Percentiles rank a stretch among this genome's conserved stretches.
Evolutionary conservation across 2,329 filamentous ascomycete genomes (phyloP).

Genomic region (Ustulina deusta): DNA sequence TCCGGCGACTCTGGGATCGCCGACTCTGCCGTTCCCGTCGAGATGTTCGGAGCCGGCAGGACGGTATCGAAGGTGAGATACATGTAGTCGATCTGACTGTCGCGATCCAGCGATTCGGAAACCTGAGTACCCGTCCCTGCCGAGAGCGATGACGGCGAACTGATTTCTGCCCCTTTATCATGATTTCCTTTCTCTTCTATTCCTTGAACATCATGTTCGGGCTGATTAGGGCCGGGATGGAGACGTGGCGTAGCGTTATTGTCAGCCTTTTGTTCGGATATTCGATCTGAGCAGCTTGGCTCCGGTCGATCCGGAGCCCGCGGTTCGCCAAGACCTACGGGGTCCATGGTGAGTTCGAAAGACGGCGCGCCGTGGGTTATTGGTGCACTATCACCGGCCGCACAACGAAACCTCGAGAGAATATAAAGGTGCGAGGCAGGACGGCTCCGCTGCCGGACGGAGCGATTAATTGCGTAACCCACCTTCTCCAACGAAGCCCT

Average conservation of each 20-base stretch:
- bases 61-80: constrained; percentile 73
- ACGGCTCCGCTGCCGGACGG: background rate
- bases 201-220: background rate
- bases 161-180: constrained; percentile 3
- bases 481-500: background rate
- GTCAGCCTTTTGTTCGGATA: background rate
- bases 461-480: background rate
- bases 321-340: constrained; percentile 17
- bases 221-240: background rate
- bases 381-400: background rate
- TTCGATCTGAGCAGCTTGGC: background rate
- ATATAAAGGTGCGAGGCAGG: background rate
- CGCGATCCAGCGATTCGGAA: constrained; percentile 13
- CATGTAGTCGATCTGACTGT: constrained; percentile 61
- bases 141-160: constrained; percentile 3
- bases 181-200: background rate
- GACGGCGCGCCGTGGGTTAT: background rate
- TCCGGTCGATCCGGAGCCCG: background rate
- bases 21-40: constrained; percentile 29
- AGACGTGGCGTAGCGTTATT: background rate
- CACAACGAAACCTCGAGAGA: background rate
- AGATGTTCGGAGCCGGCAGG: constrained; percentile 60
- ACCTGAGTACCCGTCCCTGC: background rate
- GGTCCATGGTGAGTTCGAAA: constrained; percentile 25
- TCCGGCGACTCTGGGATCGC: constrained; percentile 52